Base-by-base conservation (phyloP, 1,284 basidiomycete genomes). In the Rhodotorula sp. region DNA sequence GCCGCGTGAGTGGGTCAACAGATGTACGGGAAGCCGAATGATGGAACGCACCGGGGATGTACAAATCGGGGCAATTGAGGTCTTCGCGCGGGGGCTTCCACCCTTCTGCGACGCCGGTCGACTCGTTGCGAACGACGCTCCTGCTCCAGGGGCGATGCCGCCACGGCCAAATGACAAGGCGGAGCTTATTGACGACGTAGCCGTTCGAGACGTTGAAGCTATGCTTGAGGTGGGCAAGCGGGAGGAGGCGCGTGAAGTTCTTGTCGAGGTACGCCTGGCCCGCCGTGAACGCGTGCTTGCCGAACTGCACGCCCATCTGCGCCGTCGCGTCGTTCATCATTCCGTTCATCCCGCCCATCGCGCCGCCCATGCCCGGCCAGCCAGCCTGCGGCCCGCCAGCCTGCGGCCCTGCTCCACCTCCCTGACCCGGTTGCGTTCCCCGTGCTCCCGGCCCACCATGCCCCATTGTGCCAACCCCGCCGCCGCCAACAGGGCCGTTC, bases 201-300 rank as follows among this genome's bases (percentile, higher is more conserved):
- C 89, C 90, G 81, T 97, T 98, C 34, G 93, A 95, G 25, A 99
- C 97, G 81, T 97, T 94, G 83, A 98, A 98, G 79, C 94, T 91
- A 79, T 94, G 90, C 81, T 97, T 97, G 70, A 98, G 85, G 53
- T 89, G 85, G 25, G 88, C 86, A 27, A 90, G 83, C 3, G 92
- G 93, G 65, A 92, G 85, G 61, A 85, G 82, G 17, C 90, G 87
- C 22, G 90, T 90, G 77, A 94, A 91, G 81, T 98, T 97, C 83
- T 90, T 91, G 82, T 96, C 91, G 51, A 99, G 89, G 77, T 99
- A 99, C 70, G 96, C 92, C 80, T 96, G 94, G 0, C 96, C 96
- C 0, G 94, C 96, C 22, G 89, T 88, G 2, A 97, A 91, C 0
- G 95, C 94, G 77, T 88, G 94, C 77, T 90, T 89, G 10, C 96